These are phyloP conservation scores for Prorocentrum cordatum DNA, from an alignment of 169 alveolate species.

Conservation along the genomic window DNA sequence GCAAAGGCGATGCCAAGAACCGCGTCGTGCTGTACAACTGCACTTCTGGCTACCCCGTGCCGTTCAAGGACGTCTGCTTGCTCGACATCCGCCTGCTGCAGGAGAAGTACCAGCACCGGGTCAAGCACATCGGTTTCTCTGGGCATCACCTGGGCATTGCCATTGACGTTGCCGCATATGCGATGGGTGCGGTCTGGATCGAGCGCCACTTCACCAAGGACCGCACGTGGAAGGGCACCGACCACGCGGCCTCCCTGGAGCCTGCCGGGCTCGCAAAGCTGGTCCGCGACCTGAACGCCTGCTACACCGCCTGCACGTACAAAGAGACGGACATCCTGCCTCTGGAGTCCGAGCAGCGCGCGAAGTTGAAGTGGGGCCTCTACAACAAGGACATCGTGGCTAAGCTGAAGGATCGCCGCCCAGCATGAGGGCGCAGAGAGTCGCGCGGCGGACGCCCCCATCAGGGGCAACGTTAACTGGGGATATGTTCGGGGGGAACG, in stretches of 20 bases:
- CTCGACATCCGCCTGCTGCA: too few relatives aligned
- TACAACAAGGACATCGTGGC: background rate
- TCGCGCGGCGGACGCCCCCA: too few relatives aligned
- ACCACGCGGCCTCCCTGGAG: background rate
- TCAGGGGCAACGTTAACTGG: too few relatives aligned
- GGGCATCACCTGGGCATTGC: slow-evolving; percentile 5
- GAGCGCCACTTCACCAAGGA: slow-evolving; percentile 14
- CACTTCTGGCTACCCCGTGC: too few relatives aligned
- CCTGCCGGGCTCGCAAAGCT: background rate
- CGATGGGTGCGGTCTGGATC: background rate
- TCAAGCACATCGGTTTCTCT: too few relatives aligned
- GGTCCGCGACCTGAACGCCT: background rate
- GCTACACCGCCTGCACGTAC: background rate
- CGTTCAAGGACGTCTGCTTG: too few relatives aligned
- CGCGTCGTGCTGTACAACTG: too few relatives aligned
- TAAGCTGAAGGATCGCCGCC: too few relatives aligned
- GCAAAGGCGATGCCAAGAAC: too few relatives aligned
- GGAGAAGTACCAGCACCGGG: too few relatives aligned
- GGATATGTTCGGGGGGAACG: too few relatives aligned
- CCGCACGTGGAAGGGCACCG: slow-evolving; percentile 12
- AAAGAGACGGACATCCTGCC: background rate
- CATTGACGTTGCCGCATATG: background rate
- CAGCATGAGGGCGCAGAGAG: too few relatives aligned
- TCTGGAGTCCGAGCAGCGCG: background rate
- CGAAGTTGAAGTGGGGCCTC: background rate